Conservation (phyloP, 805 yeast species). For the Barnettozyma sp. region DNA sequence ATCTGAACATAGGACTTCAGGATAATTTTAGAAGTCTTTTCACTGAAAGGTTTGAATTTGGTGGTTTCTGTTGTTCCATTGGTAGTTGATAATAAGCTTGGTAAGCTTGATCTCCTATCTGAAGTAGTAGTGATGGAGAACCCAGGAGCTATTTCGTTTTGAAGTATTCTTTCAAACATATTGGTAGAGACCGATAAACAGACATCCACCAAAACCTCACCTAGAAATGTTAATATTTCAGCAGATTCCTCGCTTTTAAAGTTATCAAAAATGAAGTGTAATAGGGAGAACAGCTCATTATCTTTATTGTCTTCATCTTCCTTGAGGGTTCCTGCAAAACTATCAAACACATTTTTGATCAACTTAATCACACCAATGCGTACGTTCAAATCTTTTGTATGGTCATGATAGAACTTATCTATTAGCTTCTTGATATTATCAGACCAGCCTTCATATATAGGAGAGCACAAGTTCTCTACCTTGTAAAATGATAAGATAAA, state of each 20-base stretch:
- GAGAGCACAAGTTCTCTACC: conserved; percentile 46
- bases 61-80: background rate
- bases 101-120: conserved; percentile 25
- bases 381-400: conserved; percentile 19
- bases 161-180: conserved; percentile 20
- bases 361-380: conserved; percentile 29
- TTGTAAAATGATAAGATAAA: conserved; percentile 43
- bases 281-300: conserved; percentile 11
- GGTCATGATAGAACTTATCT: conserved; percentile 35
- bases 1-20: conserved; percentile 23
- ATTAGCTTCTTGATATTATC: conserved; percentile 39
- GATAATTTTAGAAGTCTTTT: conserved; percentile 15
- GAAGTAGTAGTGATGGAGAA: conserved; percentile 4
- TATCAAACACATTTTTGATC: conserved; percentile 21
- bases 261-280: conserved; percentile 15
- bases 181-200: conserved; percentile 7
- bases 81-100: conserved; percentile 9
- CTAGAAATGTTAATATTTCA: conserved; percentile 28
- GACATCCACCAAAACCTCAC: conserved; percentile 25
- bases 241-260: conserved; percentile 16
- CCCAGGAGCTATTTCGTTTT: conserved; percentile 22
- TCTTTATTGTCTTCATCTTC: conserved; percentile 9
- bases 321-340: conserved; percentile 13
- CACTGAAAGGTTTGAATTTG: conserved; percentile 6
- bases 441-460: conserved; percentile 46